phyloP scores from a whole-genome alignment of 805 yeast genomes.

The Metschnikowia koreensis region DNA sequence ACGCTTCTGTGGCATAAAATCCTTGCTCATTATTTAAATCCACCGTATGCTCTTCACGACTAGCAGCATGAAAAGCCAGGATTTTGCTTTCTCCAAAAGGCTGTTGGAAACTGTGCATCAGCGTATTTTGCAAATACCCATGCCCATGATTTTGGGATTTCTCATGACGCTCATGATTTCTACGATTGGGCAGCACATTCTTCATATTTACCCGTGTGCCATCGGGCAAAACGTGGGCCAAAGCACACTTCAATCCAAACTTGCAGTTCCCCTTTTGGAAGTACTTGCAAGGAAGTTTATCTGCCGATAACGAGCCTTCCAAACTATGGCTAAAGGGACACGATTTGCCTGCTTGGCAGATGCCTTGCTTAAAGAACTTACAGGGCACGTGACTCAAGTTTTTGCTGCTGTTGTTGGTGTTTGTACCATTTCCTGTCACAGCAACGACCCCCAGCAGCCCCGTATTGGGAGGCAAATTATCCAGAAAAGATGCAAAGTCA shows the following conservation, averaged over 20 bases:
- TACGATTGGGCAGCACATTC: constrained; percentile 12
- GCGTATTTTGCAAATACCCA: not conserved
- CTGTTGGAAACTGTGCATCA: not conserved
- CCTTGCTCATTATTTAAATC: not conserved
- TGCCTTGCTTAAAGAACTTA: constrained; percentile 87
- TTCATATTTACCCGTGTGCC: constrained; percentile 73
- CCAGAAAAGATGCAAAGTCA: constrained; percentile 10
- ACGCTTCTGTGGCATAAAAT: not conserved
- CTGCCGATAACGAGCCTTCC: constrained; percentile 52
- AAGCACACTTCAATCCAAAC: constrained; percentile 91
- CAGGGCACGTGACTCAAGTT: constrained; percentile 95
- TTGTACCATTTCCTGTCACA: constrained; percentile 7
- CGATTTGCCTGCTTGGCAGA: constrained; percentile 89
- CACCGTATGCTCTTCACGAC: not conserved
- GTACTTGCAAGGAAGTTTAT: constrained; percentile 77
- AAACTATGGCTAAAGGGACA: constrained; percentile 89
- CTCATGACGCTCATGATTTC: constrained; percentile 9
- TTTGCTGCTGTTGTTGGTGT: constrained; percentile 21
- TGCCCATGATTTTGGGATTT: not conserved
- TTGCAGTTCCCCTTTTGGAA: constrained; percentile 96
- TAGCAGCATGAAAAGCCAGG: not conserved
- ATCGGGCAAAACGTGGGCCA: constrained; percentile 87
- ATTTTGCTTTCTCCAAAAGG: not conserved
- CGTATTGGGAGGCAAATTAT: constrained; percentile 19
- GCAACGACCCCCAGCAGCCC: constrained; percentile 16